Percentiles rank a stretch among this genome's conserved stretches.
phyloP scores from a whole-genome alignment of 2,329 filamentous ascomycete species.

The Pyrenochaeta sp. region DNA sequence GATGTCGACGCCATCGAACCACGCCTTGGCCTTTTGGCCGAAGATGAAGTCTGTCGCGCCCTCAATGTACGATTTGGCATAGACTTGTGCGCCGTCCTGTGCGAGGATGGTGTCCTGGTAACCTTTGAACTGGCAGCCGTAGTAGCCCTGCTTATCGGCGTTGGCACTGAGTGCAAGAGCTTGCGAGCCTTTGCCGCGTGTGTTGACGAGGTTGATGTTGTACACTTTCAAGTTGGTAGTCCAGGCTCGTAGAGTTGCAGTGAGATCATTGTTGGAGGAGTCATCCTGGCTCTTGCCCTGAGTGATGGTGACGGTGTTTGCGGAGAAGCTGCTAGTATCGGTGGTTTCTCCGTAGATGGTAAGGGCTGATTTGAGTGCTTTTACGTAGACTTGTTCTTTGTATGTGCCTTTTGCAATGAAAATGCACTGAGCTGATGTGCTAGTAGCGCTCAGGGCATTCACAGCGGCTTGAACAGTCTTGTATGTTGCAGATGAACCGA shows the following conservation, averaged over 20 bases:
- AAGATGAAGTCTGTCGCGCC: conserved; percentile 69
- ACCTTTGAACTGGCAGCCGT: conserved; percentile 62
- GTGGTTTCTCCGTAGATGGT: conserved; percentile 68
- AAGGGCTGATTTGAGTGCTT: conserved; percentile 56
- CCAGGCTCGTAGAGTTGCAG: conserved; percentile 58
- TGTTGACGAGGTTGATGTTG: conserved; percentile 64
- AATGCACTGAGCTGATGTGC: conserved; percentile 62
- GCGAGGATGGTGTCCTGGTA: conserved; percentile 62
- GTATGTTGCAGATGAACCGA: conserved; percentile 54
- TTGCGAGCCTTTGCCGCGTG: conserved; percentile 57
- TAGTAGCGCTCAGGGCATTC: conserved; percentile 62
- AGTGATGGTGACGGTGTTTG: conserved; percentile 66
- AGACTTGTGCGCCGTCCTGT: conserved; percentile 61
- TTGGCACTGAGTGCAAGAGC: conserved; percentile 63
- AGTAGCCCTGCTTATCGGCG: conserved; percentile 63
- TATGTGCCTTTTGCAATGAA: conserved; percentile 70
- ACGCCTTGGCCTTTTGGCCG: conserved; percentile 59
- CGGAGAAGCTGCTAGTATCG: conserved; percentile 55
- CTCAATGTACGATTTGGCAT: conserved; percentile 63
- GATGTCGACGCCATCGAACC: conserved; percentile 61
- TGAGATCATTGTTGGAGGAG: conserved; percentile 61
- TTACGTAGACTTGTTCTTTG: conserved; percentile 66
- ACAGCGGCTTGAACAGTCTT: conserved; percentile 65
- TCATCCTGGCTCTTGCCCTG: conserved; percentile 56
- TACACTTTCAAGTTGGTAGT: conserved; percentile 65